Percentiles rank a stretch among this genome's conserved stretches.
Conservation (phyloP, 495 filamentous ascomycete species). For the Hypoxylon crocopeplum region DNA sequence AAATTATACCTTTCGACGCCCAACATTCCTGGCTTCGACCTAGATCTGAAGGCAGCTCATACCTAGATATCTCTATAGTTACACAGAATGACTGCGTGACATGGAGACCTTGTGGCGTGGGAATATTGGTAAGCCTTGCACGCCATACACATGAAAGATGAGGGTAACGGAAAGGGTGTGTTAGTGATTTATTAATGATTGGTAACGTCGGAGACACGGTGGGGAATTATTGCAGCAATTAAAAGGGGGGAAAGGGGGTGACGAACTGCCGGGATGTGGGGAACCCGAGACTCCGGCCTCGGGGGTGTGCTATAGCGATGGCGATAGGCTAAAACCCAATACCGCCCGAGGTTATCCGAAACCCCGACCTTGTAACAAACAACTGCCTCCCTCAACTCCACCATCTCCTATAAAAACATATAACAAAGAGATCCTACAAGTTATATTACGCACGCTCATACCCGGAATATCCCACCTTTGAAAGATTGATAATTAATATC, state of each 20-base stretch:
- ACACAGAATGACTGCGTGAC: not conserved
- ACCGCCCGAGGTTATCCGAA: conserved; percentile 36
- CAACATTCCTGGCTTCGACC: not conserved
- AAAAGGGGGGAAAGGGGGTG: conserved; percentile 5
- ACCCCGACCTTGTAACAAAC: conserved; percentile 22
- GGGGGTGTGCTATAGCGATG: conserved; percentile 19
- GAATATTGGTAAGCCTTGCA: conserved; percentile 1
- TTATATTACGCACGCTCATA: conserved; percentile 9
- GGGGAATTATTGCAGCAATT: conserved; percentile 1
- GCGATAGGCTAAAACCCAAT: conserved; percentile 33
- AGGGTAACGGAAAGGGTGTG: not conserved
- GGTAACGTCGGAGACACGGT: conserved; percentile 8
- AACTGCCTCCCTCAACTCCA: not conserved
- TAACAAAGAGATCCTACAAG: conserved; percentile 2
- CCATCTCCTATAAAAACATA: conserved; percentile 4
- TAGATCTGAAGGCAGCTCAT: not conserved
- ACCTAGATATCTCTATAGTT: not conserved
- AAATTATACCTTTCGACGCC: not conserved
- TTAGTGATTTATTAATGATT: conserved; percentile 26
- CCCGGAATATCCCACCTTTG: not conserved
- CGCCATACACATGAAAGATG: conserved; percentile 7
- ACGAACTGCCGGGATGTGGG: conserved; percentile 37
- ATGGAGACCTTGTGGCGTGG: not conserved
- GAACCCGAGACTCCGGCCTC: conserved; percentile 32
- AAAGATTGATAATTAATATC: too few species aligned